Base-by-base conservation (phyloP, 2,329 filamentous ascomycete species). In the Pezicula radicicola region DNA sequence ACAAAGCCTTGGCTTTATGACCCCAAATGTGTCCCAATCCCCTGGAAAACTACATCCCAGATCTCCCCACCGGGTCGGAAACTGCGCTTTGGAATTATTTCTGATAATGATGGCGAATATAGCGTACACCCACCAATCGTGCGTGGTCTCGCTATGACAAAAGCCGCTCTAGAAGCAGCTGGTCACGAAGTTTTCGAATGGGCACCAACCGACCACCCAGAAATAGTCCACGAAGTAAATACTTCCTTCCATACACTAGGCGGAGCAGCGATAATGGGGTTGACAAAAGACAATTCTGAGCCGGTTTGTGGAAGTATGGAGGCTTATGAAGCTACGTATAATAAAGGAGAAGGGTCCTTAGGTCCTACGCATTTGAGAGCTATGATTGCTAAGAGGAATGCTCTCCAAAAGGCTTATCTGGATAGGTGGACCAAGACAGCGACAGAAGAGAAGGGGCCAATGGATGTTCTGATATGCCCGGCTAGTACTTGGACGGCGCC, bases 101-200 rank as follows among this genome's bases (percentile, higher is more conserved):
- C 63, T 18, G 63, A 64, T 48, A 62, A 66, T 28, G 70, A 74
- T 42, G 66, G 66, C 5, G 60, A 66, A 9, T 62, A 68, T 13
- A 64, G 59, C 25, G 66, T 69, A 15, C 67, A 72, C 30, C 71
- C 71, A 2, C 71, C 71, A 1, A 64, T 73, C 27, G 58, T 63
- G 46, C 61, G 70, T 12, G 70, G 64, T 33, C 53, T 72, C n/a
- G 60, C 57, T 15, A 62, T 64, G 35, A 67, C 66, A 4, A 64
- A 63, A 45, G 59, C 59, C 41, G 65, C 66, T 2, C 60, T 71
- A 6, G 63, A 64, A 54, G 63, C 60, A 41, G 63, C 67, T 15
- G 69, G 69, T 15, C 70, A 73, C 53, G 67, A 68, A 54, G 64
- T 71, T 16, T 63, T 72, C 46, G 62, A 66, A 44, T 67, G 65